Evolutionary conservation across 1,284 basidiomycete genomes (phyloP).

Genomic region (Ustilago hordei): DNA sequence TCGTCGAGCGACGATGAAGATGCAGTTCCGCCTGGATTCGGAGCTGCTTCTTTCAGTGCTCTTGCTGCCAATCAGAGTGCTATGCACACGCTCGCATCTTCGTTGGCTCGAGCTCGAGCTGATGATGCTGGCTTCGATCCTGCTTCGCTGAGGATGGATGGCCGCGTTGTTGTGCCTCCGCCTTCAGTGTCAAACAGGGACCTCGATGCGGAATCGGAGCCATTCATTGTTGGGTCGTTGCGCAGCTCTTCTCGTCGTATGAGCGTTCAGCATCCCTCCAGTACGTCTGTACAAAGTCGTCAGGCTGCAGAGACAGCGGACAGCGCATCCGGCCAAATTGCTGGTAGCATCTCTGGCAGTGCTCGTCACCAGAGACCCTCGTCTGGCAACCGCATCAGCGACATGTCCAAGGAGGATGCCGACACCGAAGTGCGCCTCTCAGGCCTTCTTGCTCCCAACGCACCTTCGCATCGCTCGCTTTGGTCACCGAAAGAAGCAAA

Average conservation of each 20-base stretch:
- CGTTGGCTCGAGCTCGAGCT: conserved; percentile 36
- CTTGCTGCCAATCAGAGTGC: conserved; percentile 53
- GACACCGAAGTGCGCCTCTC: conserved; percentile 51
- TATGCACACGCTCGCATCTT: conserved; percentile 40
- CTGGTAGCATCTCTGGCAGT: conserved; percentile 19
- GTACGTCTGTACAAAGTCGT: conserved; percentile 12
- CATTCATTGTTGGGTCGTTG: conserved; percentile 44
- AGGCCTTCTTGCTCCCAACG: conserved; percentile 62
- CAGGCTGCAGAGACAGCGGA: conserved; percentile 16
- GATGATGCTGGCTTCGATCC: conserved; percentile 56
- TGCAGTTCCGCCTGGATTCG: conserved; percentile 43
- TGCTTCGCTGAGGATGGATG: conserved; percentile 58
- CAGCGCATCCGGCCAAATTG: neutral
- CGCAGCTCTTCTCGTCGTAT: conserved; percentile 43
- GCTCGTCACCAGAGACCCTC: conserved; percentile 32
- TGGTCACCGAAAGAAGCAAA: conserved; percentile 50
- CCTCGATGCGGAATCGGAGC: conserved; percentile 26
- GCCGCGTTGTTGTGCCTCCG: conserved; percentile 41
- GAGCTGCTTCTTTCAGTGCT: conserved; percentile 56
- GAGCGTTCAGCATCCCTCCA: conserved; percentile 37
- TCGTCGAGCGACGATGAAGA: conserved; percentile 46
- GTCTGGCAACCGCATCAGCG: conserved; percentile 49
- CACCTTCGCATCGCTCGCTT: conserved; percentile 61
- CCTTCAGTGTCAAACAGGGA: conserved; percentile 28
- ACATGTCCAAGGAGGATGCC: conserved; percentile 50